These are phyloP conservation scores for Adansonia digitata DNA, from an alignment of 345 rosid genomes.

Conservation along the genomic window DNA sequence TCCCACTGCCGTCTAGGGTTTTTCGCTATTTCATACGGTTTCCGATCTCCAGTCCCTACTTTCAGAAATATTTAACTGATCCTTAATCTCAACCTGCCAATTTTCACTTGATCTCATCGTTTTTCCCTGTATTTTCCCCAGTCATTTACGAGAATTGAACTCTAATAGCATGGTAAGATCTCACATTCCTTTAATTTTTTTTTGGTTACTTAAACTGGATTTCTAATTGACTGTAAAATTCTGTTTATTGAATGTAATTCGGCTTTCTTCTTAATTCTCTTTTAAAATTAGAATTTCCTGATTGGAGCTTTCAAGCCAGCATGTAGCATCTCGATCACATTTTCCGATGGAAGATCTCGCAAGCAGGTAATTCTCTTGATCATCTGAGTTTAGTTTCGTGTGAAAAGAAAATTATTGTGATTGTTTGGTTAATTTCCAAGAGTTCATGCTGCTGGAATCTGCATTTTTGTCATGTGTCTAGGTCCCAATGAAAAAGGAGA, in stretches of 20 bases:
- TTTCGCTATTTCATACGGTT: background rate
- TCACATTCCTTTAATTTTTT: background rate
- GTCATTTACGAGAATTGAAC: background rate
- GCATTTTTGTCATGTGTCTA: conserved; percentile 19
- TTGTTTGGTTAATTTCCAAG: background rate
- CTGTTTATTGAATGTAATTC: background rate
- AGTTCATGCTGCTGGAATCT: background rate
- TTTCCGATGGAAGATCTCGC: conserved; percentile 73
- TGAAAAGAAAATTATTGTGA: background rate
- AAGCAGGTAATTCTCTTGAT: conserved; percentile 53
- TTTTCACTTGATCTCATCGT: background rate
- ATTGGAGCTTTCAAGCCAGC: conserved; percentile 97
- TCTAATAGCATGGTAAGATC: conserved; percentile 8
- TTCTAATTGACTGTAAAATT: background rate
- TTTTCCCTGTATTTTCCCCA: background rate
- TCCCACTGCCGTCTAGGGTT: background rate
- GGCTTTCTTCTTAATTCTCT: background rate
- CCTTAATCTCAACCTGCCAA: background rate
- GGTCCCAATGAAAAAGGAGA: conserved; percentile 93
- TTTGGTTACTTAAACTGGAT: background rate
- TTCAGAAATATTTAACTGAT: background rate
- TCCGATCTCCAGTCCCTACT: background rate
- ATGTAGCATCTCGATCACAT: conserved; percentile 62
- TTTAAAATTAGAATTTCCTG: conserved; percentile 56
- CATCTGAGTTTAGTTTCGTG: background rate